Evolutionary conservation across 768 basidiomycete species (phyloP).

Genomic region (Dacryopinax primogenitus): DNA sequence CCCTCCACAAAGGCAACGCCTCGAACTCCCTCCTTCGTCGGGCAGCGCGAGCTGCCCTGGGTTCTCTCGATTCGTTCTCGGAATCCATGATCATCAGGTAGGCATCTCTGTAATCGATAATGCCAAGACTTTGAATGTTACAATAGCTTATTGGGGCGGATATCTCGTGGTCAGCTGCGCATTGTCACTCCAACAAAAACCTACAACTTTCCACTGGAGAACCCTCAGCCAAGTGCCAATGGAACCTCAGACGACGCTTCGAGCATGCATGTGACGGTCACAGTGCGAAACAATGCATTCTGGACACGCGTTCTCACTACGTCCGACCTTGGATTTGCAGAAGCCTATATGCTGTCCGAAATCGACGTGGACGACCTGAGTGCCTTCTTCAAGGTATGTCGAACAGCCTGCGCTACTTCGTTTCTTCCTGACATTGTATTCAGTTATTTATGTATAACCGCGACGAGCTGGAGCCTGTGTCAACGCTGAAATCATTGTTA

Average conservation of each 20-base stretch:
- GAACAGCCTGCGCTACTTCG: background rate
- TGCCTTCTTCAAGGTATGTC: slow-evolving; percentile 45
- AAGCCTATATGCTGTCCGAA: slow-evolving; percentile 69
- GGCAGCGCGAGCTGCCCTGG: background rate
- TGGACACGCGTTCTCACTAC: slow-evolving; percentile 31
- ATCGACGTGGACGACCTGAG: slow-evolving; percentile 56
- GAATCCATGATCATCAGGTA: background rate
- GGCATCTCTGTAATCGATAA: background rate
- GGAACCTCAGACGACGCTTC: background rate
- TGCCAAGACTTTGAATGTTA: slow-evolving; percentile 27
- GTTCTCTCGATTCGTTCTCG: background rate
- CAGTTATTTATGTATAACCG: slow-evolving; percentile 55
- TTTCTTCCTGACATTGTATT: background rate
- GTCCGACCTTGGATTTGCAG: slow-evolving; percentile 60
- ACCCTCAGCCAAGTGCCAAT: background rate
- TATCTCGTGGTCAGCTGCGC: slow-evolving; percentile 36
- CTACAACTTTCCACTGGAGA: slow-evolving; percentile 8
- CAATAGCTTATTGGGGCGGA: slow-evolving; percentile 27
- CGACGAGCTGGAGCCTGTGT: slow-evolving; percentile 37
- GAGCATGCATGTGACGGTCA: slow-evolving; percentile 13
- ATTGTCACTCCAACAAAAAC: background rate
- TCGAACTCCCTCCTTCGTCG: background rate
- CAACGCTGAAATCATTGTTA: slow-evolving; percentile 40
- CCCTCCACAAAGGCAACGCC: background rate
- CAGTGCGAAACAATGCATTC: slow-evolving; percentile 19